Evolutionary conservation across 345 rosid species (phyloP).

Genomic region (Anastatica hierochuntica): DNA sequence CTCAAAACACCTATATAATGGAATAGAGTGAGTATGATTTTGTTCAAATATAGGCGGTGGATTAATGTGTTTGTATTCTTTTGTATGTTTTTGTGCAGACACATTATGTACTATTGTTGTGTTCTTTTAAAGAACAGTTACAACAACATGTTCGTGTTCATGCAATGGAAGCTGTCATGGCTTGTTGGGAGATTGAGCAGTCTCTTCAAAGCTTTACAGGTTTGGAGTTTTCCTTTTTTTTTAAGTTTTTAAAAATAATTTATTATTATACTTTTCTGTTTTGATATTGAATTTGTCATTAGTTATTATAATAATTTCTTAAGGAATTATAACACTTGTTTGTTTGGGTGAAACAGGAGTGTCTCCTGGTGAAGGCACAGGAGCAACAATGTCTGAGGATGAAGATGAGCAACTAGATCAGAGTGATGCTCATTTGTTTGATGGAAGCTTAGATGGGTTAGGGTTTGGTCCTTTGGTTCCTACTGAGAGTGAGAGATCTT

Average conservation of each 20-base stretch:
- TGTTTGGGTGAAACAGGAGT: constrained; percentile 47
- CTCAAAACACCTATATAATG: too few species aligned
- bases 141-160: constrained; percentile 98
- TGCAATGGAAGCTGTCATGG: constrained; percentile 99
- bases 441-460: constrained; percentile 51
- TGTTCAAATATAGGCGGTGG: too few species aligned
- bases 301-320: too few species aligned
- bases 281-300: too few species aligned
- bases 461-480: constrained; percentile 94
- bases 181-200: constrained; percentile 99
- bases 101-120: constrained; percentile 77
- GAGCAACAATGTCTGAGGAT: constrained; percentile 99
- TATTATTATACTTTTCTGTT: background rate
- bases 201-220: constrained; percentile 92
- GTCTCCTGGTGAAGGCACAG: constrained; percentile 96
- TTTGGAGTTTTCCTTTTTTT: too few species aligned
- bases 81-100: constrained; percentile 37
- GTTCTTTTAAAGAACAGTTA: constrained; percentile 88
- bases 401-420: constrained; percentile 85
- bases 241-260: too few species aligned
- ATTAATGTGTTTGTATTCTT: too few species aligned
- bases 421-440: constrained; percentile 64
- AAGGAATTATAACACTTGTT: background rate
- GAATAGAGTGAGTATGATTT: too few species aligned
- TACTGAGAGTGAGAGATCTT: constrained; percentile 86